Percentiles rank a stretch among this genome's conserved stretches.
Evolutionary conservation across 495 filamentous ascomycete species (phyloP).

Genomic region (Penicillium paxilli): DNA sequence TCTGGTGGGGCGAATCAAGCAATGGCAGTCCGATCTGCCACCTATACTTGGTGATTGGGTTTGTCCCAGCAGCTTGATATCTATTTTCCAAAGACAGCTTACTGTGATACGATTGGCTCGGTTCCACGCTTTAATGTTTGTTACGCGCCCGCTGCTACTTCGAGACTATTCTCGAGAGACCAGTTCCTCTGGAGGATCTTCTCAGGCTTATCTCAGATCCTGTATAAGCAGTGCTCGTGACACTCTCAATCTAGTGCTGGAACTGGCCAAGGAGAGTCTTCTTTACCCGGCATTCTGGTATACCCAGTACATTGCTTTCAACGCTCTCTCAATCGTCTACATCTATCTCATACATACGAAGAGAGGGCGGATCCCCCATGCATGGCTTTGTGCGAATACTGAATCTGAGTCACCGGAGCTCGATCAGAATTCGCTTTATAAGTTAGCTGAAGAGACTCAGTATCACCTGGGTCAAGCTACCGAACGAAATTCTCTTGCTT

Average conservation of each 20-base stretch:
- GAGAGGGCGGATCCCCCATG: slow-evolving; percentile 13
- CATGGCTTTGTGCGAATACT: slow-evolving; percentile 1
- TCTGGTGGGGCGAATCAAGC: slow-evolving; percentile 11
- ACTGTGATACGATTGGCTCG: slow-evolving; percentile 27
- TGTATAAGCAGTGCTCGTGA: slow-evolving; percentile 23
- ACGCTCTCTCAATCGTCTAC: slow-evolving; percentile 31
- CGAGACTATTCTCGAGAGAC: slow-evolving; percentile 19
- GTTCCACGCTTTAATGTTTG: slow-evolving; percentile 27
- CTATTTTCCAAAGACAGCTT: slow-evolving; percentile 23
- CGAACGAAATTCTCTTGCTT: slow-evolving; percentile 25
- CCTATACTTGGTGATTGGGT: slow-evolving; percentile 22
- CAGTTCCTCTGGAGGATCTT: slow-evolving; percentile 1
- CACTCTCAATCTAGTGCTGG: slow-evolving; percentile 23
- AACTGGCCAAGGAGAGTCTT: slow-evolving; percentile 23
- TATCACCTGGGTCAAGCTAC: slow-evolving; percentile 27
- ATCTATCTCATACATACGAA: slow-evolving; percentile 26
- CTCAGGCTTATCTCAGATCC: slow-evolving; percentile 13
- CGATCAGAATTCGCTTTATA: slow-evolving; percentile 16
- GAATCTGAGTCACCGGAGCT: neutral
- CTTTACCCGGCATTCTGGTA: slow-evolving; percentile 30
- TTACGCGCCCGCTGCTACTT: slow-evolving; percentile 25
- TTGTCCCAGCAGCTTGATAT: slow-evolving; percentile 26
- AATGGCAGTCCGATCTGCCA: slow-evolving; percentile 26
- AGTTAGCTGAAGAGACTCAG: slow-evolving; percentile 22
- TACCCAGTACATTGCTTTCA: slow-evolving; percentile 32